phyloP scores from a whole-genome alignment of 441 rosid species.

The Eutrema salsugineum region DNA sequence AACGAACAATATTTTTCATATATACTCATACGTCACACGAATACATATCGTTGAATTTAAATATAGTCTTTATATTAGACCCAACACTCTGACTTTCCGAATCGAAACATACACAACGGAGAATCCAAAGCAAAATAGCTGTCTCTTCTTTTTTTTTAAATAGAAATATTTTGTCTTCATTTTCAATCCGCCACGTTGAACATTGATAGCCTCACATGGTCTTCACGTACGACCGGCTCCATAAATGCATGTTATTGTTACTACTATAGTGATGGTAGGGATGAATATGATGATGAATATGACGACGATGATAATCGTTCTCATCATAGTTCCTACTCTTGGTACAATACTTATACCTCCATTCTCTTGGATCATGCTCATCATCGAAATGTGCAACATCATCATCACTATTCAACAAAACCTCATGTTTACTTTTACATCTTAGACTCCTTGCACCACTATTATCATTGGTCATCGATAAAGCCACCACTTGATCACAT shows the following conservation, averaged over 20 bases:
- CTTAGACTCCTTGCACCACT: neutral
- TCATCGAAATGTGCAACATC: neutral
- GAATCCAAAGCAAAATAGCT: neutral
- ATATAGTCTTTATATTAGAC: neutral
- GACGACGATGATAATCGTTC: constrained; percentile 22
- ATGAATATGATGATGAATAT: constrained; percentile 22
- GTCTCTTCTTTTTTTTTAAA: neutral
- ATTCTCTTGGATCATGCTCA: constrained; percentile 6
- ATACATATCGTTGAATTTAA: neutral
- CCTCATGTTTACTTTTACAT: neutral
- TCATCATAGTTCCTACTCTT: constrained; percentile 25
- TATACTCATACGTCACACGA: neutral
- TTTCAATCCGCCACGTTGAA: constrained; percentile 19
- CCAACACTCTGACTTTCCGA: constrained; percentile 7
- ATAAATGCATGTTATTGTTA: constrained; percentile 40
- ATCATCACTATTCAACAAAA: constrained; percentile 8
- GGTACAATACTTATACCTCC: constrained; percentile 24
- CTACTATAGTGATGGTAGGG: constrained; percentile 28
- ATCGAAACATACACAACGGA: neutral
- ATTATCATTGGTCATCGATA: neutral
- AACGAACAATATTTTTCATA: neutral
- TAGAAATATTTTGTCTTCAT: neutral
- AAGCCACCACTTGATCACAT: constrained; percentile 7
- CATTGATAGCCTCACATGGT: constrained; percentile 39
- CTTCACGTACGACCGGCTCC: constrained; percentile 66